Evolutionary conservation across 139 green algal species (phyloP), one percentile per base, ranked within the genome.

Genomic region (Axilococcus clingmanii): DNA sequence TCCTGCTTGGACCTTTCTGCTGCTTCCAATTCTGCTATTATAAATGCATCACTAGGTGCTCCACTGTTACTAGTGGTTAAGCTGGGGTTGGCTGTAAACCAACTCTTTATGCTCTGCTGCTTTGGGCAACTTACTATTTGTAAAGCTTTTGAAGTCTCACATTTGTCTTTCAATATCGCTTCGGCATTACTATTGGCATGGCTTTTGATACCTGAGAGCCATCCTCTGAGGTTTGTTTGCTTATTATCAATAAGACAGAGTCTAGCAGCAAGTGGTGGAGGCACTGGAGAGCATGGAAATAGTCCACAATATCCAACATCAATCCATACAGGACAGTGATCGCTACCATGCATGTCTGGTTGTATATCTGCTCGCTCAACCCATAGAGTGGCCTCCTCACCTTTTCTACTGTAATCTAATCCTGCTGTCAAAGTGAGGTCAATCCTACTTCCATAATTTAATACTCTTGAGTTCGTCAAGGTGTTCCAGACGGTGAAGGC

Each of bases 401-500:
- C n/a, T 24, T 29, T 19, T 29, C 25, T 22, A 7, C 53, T 43
- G 4, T 52, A 19, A 8, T 28, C 19, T 22, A 65, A 28, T 31
- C 63, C 65, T 5, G 69, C 70, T 7, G 40, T 52, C 6, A 93
- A 54, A 16, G 80, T 74, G 28, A 82, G 53, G 60, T 94, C 85
- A 8, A 94, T 94, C 4, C 85, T 60, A 14, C 52, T 60, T 42
- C 85, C 85, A 38, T 81, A 89, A 62, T 94, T 91, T 58, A 84
- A 85, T 23, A 63, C 34, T 9, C 84, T 65, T 2, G 57, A 46
- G n/a, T 73, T 67, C 1, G 62, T 74, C 11, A 56, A 47, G 4
- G 66, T 74, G 47, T 48, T 76, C 85, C 85, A 94, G 60, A 82
- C 92, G 2, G 83, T 92, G 62, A 72, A 94, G 0, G 79, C 85